phyloP scores from a whole-genome alignment of 2,329 filamentous ascomycete genomes.

The Zalaria obscura region DNA sequence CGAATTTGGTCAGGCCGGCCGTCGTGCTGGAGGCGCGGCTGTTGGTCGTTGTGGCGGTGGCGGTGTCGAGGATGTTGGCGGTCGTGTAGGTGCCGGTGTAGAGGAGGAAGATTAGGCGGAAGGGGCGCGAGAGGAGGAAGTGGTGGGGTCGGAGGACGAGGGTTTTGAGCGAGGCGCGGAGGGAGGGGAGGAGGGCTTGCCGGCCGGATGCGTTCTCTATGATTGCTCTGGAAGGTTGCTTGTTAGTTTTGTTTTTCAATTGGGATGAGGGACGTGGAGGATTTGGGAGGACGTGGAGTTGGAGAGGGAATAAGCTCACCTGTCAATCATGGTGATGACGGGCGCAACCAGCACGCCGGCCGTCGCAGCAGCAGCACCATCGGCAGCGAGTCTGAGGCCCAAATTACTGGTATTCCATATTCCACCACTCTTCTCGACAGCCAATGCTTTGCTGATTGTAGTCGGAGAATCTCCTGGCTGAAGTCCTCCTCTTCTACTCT shows the following conservation, averaged over 20 bases:
- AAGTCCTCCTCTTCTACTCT: constrained; percentile 1
- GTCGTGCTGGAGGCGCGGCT: constrained; percentile 49
- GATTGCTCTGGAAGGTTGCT: constrained; percentile 42
- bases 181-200: constrained; percentile 42
- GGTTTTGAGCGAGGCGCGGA: constrained; percentile 42
- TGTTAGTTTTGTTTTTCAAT: constrained; percentile 7
- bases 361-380: constrained; percentile 53
- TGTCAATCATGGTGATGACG: constrained; percentile 75
- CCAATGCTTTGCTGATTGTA: constrained; percentile 2
- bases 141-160: constrained; percentile 46
- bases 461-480: neutral
- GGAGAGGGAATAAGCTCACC: constrained; percentile 33
- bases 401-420: constrained; percentile 67
- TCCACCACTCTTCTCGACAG: neutral
- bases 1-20: constrained; percentile 65
- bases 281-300: neutral
- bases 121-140: constrained; percentile 51
- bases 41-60: constrained; percentile 48
- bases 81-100: constrained; percentile 86
- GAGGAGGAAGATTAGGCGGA: constrained; percentile 51
- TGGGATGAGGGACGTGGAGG: constrained; percentile 2
- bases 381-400: constrained; percentile 49
- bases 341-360: constrained; percentile 70
- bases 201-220: constrained; percentile 71
- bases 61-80: constrained; percentile 76